Percentiles rank a stretch among this genome's conserved stretches.
These are phyloP conservation scores for Phytopythium aichiense DNA, from an alignment of 352 stramenopile species.

Conservation along the genomic window DNA sequence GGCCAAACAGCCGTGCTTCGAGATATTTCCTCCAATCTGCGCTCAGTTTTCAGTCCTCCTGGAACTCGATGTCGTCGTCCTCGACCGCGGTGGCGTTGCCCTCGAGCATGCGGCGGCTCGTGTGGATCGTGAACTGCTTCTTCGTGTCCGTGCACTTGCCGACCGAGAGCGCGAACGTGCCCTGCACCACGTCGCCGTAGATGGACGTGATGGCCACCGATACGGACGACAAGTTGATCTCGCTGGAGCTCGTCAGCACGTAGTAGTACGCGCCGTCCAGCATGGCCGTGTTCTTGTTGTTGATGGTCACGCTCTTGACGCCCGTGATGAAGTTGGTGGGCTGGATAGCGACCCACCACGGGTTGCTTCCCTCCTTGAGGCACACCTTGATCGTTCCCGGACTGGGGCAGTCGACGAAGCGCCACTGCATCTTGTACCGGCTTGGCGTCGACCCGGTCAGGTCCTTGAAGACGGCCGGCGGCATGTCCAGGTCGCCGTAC, in stretches of 20 bases:
- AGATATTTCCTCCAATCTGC: too few relatives aligned
- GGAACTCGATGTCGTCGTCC: background rate
- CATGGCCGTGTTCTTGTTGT: constrained; percentile 18
- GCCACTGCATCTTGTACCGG: constrained; percentile 26
- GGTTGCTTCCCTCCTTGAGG: constrained; percentile 31
- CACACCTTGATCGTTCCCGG: constrained; percentile 30
- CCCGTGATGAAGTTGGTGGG: constrained; percentile 29
- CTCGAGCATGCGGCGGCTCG: background rate
- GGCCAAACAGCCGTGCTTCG: too few relatives aligned
- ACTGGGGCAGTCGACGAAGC: constrained; percentile 38
- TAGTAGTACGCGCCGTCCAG: constrained; percentile 34
- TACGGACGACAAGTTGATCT: constrained; percentile 14
- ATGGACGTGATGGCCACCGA: constrained; percentile 28
- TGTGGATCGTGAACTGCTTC: constrained; percentile 21
- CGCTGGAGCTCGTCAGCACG: constrained; percentile 19
- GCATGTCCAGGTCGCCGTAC: constrained; percentile 33
- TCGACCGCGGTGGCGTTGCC: background rate
- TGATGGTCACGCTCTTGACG: constrained; percentile 35
- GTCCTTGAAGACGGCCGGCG: constrained; percentile 22
- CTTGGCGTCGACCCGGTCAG: constrained; percentile 26
- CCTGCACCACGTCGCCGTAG: constrained; percentile 20
- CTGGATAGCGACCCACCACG: constrained; percentile 35
- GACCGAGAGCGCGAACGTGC: constrained; percentile 19
- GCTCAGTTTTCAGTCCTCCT: background rate
- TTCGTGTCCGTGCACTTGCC: constrained; percentile 28